phyloP scores from a whole-genome alignment of 257 asterid species.

The Solanum dulcamara region DNA sequence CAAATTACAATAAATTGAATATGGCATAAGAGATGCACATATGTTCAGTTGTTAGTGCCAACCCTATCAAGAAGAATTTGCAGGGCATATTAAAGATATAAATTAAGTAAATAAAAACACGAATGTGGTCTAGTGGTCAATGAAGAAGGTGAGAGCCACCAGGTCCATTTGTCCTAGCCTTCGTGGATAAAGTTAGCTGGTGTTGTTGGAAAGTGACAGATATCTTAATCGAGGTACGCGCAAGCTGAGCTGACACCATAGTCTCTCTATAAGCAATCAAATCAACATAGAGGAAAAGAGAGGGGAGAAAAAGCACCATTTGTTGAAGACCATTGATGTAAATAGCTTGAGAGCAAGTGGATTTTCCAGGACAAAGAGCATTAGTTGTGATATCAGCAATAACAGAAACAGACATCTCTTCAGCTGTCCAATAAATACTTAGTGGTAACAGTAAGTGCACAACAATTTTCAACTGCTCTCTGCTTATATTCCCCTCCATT shows the following conservation, averaged over 20 bases:
- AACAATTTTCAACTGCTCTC: conserved; percentile 40
- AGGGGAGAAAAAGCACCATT: conserved; percentile 23
- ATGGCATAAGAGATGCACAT: neutral
- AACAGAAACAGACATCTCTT: conserved; percentile 81
- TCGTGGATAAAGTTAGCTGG: neutral
- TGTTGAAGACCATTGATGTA: conserved; percentile 84
- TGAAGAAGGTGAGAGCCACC: too few species aligned
- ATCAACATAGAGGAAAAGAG: neutral
- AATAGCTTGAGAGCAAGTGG: conserved; percentile 61
- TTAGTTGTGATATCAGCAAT: conserved; percentile 77
- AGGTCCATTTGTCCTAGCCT: neutral
- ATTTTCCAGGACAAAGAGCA: conserved; percentile 62
- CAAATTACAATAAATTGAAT: neutral
- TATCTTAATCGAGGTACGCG: neutral
- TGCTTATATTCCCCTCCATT: conserved; percentile 5
- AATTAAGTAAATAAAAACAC: neutral
- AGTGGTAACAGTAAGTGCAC: conserved; percentile 57
- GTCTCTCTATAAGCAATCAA: conserved; percentile 20
- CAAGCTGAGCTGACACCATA: neutral
- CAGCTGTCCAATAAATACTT: conserved; percentile 77
- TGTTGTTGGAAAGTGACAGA: accelerated
- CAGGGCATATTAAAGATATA: neutral
- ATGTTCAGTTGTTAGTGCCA: neutral
- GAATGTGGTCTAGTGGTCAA: neutral
- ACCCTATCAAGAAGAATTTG: neutral